Evolutionary conservation across 345 rosid species (phyloP).

Genomic region (Citrus reticulata): DNA sequence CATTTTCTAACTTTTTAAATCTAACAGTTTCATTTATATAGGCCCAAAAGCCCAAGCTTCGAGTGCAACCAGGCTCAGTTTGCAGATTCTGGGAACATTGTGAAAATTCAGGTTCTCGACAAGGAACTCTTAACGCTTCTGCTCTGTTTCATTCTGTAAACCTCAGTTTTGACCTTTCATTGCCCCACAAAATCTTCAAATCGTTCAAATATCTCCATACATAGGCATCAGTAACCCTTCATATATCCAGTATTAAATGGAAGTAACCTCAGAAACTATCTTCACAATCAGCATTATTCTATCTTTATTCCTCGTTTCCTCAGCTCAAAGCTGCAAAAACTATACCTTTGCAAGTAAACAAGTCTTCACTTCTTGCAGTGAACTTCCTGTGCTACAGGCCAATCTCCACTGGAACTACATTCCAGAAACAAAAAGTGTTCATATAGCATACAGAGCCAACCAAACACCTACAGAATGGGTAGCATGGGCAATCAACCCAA

Average conservation of each 20-base stretch:
- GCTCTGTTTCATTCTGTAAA: background rate
- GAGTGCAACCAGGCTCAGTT: background rate
- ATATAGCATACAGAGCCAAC: slow-evolving; percentile 40
- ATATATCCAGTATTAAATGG: slow-evolving; percentile 1
- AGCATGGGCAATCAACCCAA: slow-evolving; percentile 56
- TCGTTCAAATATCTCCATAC: background rate
- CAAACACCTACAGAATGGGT: slow-evolving; percentile 37
- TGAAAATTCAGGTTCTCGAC: background rate
- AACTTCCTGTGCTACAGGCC: slow-evolving; percentile 32
- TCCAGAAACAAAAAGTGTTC: slow-evolving; percentile 17
- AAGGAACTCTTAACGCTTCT: background rate
- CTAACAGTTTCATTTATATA: background rate
- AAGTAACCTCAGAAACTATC: background rate
- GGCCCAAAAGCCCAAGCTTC: background rate
- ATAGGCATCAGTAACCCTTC: background rate
- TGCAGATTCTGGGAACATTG: background rate
- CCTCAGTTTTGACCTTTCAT: background rate
- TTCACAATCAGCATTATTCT: background rate
- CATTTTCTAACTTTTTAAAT: background rate
- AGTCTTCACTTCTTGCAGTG: slow-evolving; percentile 21
- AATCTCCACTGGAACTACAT: slow-evolving; percentile 42
- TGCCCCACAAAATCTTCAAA: background rate
- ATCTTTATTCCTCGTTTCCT: slow-evolving; percentile 15
- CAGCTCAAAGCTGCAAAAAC: slow-evolving; percentile 29
- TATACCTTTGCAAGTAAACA: slow-evolving; percentile 23